Evolutionary conservation across 305 asterid genomes (phyloP), one percentile per base, ranked within the genome.

Genomic region (Rubia peregrina): DNA sequence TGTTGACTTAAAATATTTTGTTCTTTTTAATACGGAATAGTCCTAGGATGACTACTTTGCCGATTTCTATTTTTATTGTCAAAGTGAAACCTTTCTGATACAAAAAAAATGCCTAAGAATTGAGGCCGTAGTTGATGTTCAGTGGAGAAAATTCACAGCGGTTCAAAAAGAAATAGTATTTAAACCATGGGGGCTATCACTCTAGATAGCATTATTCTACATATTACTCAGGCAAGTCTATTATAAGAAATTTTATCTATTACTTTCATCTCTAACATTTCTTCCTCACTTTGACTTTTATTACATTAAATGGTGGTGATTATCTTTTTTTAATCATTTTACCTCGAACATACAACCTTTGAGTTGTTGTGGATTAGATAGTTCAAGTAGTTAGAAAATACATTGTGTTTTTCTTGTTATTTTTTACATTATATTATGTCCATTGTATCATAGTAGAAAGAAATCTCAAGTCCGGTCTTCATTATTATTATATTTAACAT

Each of bases 201-300:
- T 57, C 49, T 7, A 26, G 33, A 43, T 9, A 22, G 2, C 55
- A n/a, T 13, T 41, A 2, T 38, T 22, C 51, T 17, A 17, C 10
- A 51, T 49, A 11, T 17, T 66, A 16, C 59, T 38, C 30, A 9
- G 61, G 76, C 40, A 26, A 55, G 67, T 57, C 24, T 73, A 49
- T 21, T 2, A 56, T 12, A 64, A 24, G 22, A n/a, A 36, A 7
- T 51, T 63, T 48, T 63, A 19, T 49, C 69, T 19, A 0, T 38
- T n/a, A 13, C 43, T 9, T 73, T 4, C 71, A 65, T 55, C 41
- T 53, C 62, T 46, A 59, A 44, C 48, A 44, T 61, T 6, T 51
- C 69, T 71, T 30, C 38, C 26, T 13, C 13, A 59, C 65, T 43
- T 33, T 33, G n/a, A 33, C 24, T 61, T 71, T 59, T 61, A 16